Evolutionary conservation across 768 basidiomycete genomes (phyloP).

Genomic region (Naematelia aurantialba): DNA sequence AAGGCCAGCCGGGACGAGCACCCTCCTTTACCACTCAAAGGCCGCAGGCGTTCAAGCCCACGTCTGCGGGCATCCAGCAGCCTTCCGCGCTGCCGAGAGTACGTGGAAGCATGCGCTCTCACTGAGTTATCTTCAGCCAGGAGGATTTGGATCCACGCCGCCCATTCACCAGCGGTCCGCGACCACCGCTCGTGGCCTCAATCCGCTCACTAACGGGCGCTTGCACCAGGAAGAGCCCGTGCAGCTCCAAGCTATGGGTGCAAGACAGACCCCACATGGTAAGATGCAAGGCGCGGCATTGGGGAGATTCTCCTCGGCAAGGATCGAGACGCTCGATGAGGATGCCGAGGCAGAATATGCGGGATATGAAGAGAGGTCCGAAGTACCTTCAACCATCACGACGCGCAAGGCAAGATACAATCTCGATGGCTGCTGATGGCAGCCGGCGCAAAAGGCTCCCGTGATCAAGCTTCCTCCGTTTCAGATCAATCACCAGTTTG

Average conservation of each 20-base stretch:
- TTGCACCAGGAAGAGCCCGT: neutral
- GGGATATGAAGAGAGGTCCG: neutral
- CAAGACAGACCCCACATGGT: no score
- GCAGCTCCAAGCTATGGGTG: neutral
- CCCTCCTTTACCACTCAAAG: neutral
- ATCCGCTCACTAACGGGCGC: no score
- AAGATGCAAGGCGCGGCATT: no score
- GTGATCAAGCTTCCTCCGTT: neutral
- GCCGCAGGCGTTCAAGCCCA: neutral
- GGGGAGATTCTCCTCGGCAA: neutral
- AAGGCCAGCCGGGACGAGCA: neutral
- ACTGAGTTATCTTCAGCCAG: no score
- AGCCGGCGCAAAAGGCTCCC: neutral
- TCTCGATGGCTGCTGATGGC: no score
- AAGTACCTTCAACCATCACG: no score
- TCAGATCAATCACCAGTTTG: neutral
- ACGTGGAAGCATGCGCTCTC: no score
- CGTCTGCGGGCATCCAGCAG: no score
- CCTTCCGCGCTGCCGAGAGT: neutral
- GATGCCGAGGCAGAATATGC: neutral
- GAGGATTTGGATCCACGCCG: no score
- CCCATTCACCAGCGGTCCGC: no score
- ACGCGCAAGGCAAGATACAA: no score
- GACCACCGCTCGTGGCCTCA: no score
- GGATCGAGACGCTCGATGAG: neutral